Conservation (phyloP, 1,139 yeast genomes). For the Entelexis paramagnoliae region DNA sequence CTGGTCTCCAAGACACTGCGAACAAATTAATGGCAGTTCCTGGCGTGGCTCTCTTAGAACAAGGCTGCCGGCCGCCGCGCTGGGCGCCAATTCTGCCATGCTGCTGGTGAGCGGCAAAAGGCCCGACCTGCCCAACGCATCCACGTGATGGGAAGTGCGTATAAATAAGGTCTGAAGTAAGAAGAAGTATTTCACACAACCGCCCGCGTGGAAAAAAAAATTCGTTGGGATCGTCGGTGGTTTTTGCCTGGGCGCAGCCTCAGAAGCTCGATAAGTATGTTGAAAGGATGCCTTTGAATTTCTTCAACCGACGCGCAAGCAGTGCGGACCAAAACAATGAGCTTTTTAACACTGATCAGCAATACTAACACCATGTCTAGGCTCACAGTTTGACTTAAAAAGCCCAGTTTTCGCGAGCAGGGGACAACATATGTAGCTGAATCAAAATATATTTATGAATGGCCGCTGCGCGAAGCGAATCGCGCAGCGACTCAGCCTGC, state of each 20-base stretch:
- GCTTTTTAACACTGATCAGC: slow-evolving; percentile 37
- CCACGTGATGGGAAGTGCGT: not conserved
- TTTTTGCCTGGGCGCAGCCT: not conserved
- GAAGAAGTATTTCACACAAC: not conserved
- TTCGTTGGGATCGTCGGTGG: not conserved
- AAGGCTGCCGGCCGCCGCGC: not conserved
- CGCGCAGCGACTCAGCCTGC: not conserved
- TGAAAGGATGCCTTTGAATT: slow-evolving; percentile 30
- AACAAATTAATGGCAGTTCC: slow-evolving; percentile 58
- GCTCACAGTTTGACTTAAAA: not conserved
- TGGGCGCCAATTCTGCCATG: not conserved
- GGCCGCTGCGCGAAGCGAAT: not conserved
- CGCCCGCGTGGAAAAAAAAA: slow-evolving; percentile 1
- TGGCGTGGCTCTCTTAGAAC: not conserved
- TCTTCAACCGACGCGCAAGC: slow-evolving; percentile 31
- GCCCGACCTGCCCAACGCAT: not conserved
- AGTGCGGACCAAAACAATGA: slow-evolving; percentile 30
- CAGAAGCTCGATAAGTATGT: slow-evolving; percentile 16
- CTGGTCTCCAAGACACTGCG: slow-evolving; percentile 57
- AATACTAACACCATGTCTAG: slow-evolving; percentile 18
- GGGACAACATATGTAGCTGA: not conserved
- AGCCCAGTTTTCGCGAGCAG: not conserved
- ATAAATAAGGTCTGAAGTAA: slow-evolving; percentile 4
- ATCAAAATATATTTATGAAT: not conserved
- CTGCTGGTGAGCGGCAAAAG: not conserved